Conservation (phyloP, 805 yeast genomes). For the Jamesozyma gamospora region DNA sequence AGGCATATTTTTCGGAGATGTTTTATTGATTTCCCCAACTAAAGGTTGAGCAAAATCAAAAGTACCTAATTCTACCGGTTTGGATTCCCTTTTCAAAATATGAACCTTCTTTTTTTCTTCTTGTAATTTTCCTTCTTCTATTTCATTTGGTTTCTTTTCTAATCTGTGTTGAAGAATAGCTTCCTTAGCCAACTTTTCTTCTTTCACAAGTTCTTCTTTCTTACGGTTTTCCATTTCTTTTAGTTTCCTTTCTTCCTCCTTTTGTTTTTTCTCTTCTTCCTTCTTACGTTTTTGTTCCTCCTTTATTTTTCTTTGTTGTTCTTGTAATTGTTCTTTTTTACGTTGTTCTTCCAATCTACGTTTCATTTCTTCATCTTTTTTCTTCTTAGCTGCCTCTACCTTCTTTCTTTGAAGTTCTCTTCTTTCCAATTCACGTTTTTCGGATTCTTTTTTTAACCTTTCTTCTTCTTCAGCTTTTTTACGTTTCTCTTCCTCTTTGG, state of each 20-base stretch:
- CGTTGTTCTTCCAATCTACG: constrained; percentile 34
- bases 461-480: constrained; percentile 48
- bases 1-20: no score
- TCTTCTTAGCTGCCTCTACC: constrained; percentile 33
- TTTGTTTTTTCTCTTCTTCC: constrained; percentile 31
- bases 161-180: constrained; percentile 10
- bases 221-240: constrained; percentile 18
- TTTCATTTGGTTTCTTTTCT: constrained; percentile 16
- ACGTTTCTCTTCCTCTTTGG: constrained; percentile 51
- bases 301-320: constrained; percentile 29
- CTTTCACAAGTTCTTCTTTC: constrained; percentile 20
- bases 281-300: constrained; percentile 33
- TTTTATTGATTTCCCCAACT: no score
- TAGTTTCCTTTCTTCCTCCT: constrained; percentile 21
- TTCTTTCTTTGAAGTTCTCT: constrained; percentile 31
- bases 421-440: constrained; percentile 34
- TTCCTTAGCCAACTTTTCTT: constrained; percentile 2
- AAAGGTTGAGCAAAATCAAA: no score
- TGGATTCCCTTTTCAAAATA: background rate
- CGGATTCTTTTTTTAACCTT: constrained; percentile 35
- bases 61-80: background rate
- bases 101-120: background rate
- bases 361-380: constrained; percentile 33
- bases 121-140: constrained; percentile 22
- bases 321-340: constrained; percentile 34